phyloP scores from a whole-genome alignment of 768 basidiomycete species.

The Lentinula detonsa region DNA sequence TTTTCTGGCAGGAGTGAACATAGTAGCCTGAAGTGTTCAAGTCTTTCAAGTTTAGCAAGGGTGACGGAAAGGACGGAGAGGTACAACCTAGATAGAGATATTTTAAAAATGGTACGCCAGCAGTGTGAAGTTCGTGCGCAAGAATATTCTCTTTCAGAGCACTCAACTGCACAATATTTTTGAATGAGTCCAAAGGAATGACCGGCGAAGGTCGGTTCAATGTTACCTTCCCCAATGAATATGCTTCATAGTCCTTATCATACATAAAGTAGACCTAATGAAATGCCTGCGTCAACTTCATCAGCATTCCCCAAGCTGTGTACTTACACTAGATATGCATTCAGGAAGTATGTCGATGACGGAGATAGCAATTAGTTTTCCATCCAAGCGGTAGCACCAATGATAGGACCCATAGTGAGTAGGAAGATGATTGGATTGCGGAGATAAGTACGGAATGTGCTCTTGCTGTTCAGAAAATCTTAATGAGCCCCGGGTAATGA shows the following conservation, averaged over 20 bases:
- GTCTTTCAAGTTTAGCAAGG: neutral
- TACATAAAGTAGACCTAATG: conserved; percentile 84
- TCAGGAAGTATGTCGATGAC: conserved; percentile 87
- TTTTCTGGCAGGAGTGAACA: conserved; percentile 88
- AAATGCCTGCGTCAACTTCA: neutral
- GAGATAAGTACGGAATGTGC: conserved; percentile 50
- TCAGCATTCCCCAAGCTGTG: neutral
- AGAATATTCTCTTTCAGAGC: conserved; percentile 79
- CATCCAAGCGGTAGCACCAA: conserved; percentile 81
- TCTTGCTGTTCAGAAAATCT: conserved; percentile 33
- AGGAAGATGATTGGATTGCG: conserved; percentile 56
- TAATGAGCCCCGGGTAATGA: neutral
- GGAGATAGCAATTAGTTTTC: conserved; percentile 74
- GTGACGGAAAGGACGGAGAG: neutral
- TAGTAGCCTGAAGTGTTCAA: conserved; percentile 64
- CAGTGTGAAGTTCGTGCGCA: conserved; percentile 65
- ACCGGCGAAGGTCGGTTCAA: neutral
- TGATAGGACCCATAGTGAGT: conserved; percentile 88
- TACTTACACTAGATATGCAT: conserved; percentile 63
- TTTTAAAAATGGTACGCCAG: conserved; percentile 56
- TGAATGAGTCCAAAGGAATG: too few species aligned
- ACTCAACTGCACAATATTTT: conserved; percentile 50
- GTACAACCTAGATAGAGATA: conserved; percentile 81
- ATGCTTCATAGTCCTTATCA: conserved; percentile 57
- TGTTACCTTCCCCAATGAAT: conserved; percentile 72